These are phyloP conservation scores for Chrysoporthe puriensis DNA, from an alignment of 2,329 filamentous ascomycete genomes.

Conservation along the genomic window DNA sequence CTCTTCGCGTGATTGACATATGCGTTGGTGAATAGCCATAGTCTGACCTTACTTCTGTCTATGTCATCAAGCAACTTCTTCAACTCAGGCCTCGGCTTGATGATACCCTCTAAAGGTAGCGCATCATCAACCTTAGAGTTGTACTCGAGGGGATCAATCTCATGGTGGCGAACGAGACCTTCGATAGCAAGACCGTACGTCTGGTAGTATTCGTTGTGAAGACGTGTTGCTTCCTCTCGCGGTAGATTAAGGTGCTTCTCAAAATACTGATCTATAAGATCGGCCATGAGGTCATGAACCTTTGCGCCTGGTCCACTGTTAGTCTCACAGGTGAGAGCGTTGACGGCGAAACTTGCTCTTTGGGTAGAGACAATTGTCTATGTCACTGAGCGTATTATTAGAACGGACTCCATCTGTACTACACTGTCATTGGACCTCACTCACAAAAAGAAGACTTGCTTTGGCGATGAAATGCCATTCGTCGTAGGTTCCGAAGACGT, in stretches of 20 bases:
- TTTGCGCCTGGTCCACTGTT: constrained; percentile 60
- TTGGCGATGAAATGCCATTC: constrained; percentile 28
- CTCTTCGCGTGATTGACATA: constrained; percentile 86
- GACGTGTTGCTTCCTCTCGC: constrained; percentile 76
- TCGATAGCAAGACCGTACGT: constrained; percentile 98
- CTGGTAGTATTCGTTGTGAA: constrained; percentile 92
- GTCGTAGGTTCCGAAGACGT: not conserved
- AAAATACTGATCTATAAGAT: constrained; percentile 72
- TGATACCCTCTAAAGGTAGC: constrained; percentile 80
- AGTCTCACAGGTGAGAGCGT: constrained; percentile 22
- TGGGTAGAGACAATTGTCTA: constrained; percentile 96
- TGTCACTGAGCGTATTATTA: constrained; percentile 75
- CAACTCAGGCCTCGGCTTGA: constrained; percentile 77
- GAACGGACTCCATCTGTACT: constrained; percentile 12
- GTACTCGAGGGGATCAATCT: constrained; percentile 94
- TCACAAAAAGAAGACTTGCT: constrained; percentile 51
- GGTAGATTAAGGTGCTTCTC: constrained; percentile 72
- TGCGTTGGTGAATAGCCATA: constrained; percentile 97
- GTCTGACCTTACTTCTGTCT: constrained; percentile 78
- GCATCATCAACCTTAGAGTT: constrained; percentile 95
- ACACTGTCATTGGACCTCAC: constrained; percentile 22
- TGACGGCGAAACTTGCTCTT: constrained; percentile 62
- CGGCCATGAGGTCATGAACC: constrained; percentile 87
- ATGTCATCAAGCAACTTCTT: constrained; percentile 79
- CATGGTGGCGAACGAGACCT: constrained; percentile 88